Evolutionary conservation across 2,329 filamentous ascomycete species (phyloP).

Genomic region (Raffaelea ambrosiae): DNA sequence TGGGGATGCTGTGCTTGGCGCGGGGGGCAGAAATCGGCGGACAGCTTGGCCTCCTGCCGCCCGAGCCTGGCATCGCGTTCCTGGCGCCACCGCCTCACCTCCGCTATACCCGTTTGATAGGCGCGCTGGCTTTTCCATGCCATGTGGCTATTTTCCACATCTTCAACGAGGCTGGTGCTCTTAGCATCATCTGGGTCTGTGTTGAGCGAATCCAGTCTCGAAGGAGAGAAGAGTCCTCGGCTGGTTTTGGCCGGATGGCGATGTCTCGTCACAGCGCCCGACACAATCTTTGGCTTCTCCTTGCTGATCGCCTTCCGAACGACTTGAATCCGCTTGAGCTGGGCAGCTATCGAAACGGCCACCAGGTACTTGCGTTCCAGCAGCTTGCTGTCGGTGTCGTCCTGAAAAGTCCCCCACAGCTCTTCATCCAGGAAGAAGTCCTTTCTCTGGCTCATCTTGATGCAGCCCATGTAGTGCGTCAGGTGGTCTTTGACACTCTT

Average conservation of each 20-base stretch:
- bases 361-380: neutral
- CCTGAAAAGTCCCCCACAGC: neutral
- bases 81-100: neutral
- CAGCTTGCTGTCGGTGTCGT: neutral
- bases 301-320: too few relatives aligned
- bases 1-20: too few relatives aligned
- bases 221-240: too few relatives aligned
- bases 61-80: neutral
- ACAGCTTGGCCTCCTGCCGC: neutral
- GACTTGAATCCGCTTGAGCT: conserved; percentile 2
- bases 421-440: neutral
- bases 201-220: too few relatives aligned
- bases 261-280: too few relatives aligned
- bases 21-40: neutral
- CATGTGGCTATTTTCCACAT: neutral
- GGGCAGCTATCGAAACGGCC: neutral
- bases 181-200: neutral
- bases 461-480: conserved; percentile 6
- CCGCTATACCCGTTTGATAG: neutral
- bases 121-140: neutral
- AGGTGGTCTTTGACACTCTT: neutral
- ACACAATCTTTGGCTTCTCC: too few relatives aligned
- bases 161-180: neutral
- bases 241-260: too few relatives aligned
- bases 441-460: neutral